Percentiles rank a stretch among this genome's conserved stretches.
These are phyloP conservation scores for Sugiyamaella lignohabitans DNA, from an alignment of 805 yeast species.

Conservation along the genomic window DNA sequence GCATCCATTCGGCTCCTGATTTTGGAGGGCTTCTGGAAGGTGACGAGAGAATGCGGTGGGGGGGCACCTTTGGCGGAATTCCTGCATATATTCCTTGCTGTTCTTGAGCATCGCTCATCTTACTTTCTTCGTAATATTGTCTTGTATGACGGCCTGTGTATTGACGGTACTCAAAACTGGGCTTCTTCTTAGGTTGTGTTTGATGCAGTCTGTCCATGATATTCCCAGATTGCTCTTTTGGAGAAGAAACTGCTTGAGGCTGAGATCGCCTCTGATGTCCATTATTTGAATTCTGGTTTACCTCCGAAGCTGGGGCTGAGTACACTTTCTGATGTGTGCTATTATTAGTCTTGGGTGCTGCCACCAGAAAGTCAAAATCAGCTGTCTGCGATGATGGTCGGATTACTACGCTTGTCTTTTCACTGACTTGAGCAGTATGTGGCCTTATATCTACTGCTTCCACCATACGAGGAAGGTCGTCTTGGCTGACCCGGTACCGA, in stretches of 20 bases:
- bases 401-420: too few species aligned
- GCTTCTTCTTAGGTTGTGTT: conserved; percentile 11
- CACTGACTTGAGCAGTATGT: too few species aligned
- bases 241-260: background rate
- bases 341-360: background rate
- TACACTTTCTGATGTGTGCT: background rate
- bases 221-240: too few species aligned
- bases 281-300: too few species aligned
- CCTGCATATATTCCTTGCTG: conserved; percentile 19
- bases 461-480: too few species aligned
- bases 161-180: conserved; percentile 11
- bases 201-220: background rate
- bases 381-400: background rate
- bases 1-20: too few species aligned
- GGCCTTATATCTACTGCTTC: too few species aligned
- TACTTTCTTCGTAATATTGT: background rate
- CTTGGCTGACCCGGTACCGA: background rate
- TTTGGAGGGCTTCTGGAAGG: too few species aligned
- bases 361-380: background rate
- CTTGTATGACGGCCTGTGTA: conserved; percentile 1
- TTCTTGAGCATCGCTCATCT: background rate
- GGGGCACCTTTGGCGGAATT: conserved; percentile 26
- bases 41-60: conserved; percentile 15
- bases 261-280: too few species aligned
- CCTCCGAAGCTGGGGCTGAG: background rate